Evolutionary conservation across 2,329 filamentous ascomycete species (phyloP).

Genomic region (Fusarium albosuccineum): DNA sequence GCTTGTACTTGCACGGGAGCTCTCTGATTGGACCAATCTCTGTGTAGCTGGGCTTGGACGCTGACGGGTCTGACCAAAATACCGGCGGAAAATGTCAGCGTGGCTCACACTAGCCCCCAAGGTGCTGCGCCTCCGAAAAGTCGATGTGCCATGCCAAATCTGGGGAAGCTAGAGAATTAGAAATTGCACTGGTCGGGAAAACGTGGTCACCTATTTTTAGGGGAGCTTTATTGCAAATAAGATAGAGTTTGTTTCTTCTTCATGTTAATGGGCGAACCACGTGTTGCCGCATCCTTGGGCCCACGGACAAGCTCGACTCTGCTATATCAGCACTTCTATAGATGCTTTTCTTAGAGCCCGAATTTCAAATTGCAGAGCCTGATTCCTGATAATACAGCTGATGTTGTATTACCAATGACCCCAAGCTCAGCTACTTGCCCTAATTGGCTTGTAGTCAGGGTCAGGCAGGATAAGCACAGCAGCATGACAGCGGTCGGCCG

Average conservation of each 20-base stretch:
- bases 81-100: constrained; percentile 19
- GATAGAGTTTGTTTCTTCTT: not conserved
- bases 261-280: not conserved
- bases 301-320: not conserved
- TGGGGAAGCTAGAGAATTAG: constrained; percentile 2
- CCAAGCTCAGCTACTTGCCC: not conserved
- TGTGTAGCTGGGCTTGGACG: constrained; percentile 23
- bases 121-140: constrained; percentile 24
- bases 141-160: not conserved
- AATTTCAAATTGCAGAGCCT: not conserved
- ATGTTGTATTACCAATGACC: not conserved
- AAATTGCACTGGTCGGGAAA: constrained; percentile 16
- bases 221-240: not conserved
- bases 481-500: not conserved
- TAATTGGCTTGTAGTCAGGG: not conserved
- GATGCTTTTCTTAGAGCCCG: not conserved
- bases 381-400: not conserved
- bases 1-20: not conserved
- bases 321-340: constrained; percentile 3
- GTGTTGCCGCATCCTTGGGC: not conserved
- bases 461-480: too few relatives aligned
- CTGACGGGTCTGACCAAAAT: constrained; percentile 24
- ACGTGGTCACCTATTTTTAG: constrained; percentile 12
- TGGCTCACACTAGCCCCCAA: constrained; percentile 34
- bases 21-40: constrained; percentile 3